A percentile compares a stretch with the other conserved stretches of the same genome.
Evolutionary conservation across 1,284 basidiomycete species (phyloP).

Genomic region (Trichosporon coremiiforme): DNA sequence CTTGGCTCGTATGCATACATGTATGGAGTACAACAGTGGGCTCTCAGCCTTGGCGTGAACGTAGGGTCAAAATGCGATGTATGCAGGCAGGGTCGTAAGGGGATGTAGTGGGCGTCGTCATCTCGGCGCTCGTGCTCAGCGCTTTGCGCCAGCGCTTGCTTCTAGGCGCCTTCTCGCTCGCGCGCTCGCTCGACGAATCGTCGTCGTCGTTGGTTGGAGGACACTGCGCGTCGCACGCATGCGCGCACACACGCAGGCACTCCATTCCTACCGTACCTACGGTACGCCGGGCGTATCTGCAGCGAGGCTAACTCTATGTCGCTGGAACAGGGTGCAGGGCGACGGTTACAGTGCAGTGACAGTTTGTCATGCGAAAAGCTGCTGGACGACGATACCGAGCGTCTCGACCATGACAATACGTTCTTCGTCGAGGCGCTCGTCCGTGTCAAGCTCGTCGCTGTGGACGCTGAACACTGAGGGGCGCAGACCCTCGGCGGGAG

Average conservation of each 20-base stretch:
- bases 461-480: background rate
- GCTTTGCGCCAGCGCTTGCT: background rate
- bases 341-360: background rate
- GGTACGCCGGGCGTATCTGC: background rate
- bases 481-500: background rate
- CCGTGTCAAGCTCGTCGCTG: slow-evolving; percentile 10
- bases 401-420: slow-evolving; percentile 18
- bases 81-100: slow-evolving; percentile 8
- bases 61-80: background rate
- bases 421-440: slow-evolving; percentile 17
- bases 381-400: slow-evolving; percentile 14
- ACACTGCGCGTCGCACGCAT: background rate
- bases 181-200: too few species aligned
- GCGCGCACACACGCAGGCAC: background rate
- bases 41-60: background rate
- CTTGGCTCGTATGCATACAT: slow-evolving; percentile 5
- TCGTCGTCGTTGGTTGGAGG: background rate
- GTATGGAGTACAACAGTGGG: background rate
- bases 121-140: background rate
- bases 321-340: background rate
- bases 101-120: background rate
- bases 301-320: background rate
- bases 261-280: slow-evolving; percentile 2
- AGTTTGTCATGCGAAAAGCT: background rate
- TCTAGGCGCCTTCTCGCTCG: background rate